Evolutionary conservation across 805 yeast genomes (phyloP).

Genomic region (Cyberlindnera euphorbiae): DNA sequence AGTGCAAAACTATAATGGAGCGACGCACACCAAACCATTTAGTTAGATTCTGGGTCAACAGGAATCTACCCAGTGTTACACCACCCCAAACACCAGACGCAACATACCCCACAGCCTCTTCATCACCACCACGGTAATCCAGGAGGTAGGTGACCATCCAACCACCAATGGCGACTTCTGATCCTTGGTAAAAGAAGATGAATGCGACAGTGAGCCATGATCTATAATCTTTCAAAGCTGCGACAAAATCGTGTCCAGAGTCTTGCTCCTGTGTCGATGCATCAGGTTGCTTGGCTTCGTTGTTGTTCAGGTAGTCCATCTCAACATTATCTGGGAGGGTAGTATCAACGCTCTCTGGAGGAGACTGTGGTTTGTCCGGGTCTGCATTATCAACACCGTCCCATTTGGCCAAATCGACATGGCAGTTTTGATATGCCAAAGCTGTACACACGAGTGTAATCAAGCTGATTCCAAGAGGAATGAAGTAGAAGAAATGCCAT

Average conservation of each 20-base stretch:
- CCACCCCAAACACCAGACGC: constrained; percentile 68
- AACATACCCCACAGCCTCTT: constrained; percentile 45
- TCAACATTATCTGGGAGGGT: neutral
- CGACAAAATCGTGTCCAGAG: constrained; percentile 16
- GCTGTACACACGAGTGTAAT: constrained; percentile 30
- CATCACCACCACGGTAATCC: constrained; percentile 43
- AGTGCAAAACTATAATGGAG: constrained; percentile 33
- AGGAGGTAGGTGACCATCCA: constrained; percentile 60
- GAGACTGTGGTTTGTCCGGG: constrained; percentile 3
- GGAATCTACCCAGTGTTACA: constrained; percentile 50
- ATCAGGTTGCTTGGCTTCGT: neutral
- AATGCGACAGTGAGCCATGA: constrained; percentile 52
- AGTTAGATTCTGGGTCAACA: constrained; percentile 39
- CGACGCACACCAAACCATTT: constrained; percentile 40
- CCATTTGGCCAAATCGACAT: constrained; percentile 32
- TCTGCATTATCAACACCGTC: constrained; percentile 13
- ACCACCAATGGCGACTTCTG: constrained; percentile 59
- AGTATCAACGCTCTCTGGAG: constrained; percentile 6
- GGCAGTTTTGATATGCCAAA: constrained; percentile 42
- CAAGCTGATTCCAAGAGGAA: constrained; percentile 41
- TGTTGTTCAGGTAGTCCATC: constrained; percentile 2
- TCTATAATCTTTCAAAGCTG: constrained; percentile 36
- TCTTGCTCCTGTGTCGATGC: neutral
- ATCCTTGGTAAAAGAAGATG: constrained; percentile 57
- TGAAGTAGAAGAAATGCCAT: constrained; percentile 54